phyloP scores from a whole-genome alignment of 352 stramenopile genomes.

The Pythium aphanidermatum region DNA sequence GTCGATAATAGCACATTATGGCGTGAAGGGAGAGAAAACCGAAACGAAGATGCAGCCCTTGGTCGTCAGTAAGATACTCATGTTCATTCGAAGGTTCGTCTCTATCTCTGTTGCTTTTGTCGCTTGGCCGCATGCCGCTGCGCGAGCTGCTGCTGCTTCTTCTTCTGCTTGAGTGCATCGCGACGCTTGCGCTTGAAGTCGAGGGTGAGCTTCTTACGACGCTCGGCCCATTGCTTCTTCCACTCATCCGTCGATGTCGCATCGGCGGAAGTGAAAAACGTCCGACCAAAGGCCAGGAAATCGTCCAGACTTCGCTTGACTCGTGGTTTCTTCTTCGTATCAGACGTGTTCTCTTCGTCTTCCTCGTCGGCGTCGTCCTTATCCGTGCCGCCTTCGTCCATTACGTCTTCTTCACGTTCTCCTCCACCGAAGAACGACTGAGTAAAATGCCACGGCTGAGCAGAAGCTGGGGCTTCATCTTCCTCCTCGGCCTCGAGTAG shows the following conservation, averaged over 20 bases:
- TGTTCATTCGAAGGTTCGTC: too few relatives aligned
- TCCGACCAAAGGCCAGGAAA: conserved; percentile 55
- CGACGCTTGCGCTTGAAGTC: conserved; percentile 81
- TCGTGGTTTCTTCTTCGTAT: conserved; percentile 29
- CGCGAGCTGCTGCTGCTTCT: conserved; percentile 49
- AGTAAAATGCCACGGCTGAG: conserved; percentile 36
- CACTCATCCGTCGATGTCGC: conserved; percentile 12
- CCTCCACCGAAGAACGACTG: conserved; percentile 29
- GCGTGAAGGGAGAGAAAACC: too few relatives aligned
- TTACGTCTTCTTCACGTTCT: conserved; percentile 35
- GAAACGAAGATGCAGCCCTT: too few relatives aligned
- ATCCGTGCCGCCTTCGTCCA: conserved; percentile 27
- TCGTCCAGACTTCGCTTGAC: conserved; percentile 35
- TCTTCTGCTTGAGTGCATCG: conserved; percentile 68
- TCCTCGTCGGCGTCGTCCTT: conserved; percentile 27
- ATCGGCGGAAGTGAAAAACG: conserved; percentile 29
- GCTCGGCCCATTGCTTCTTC: conserved; percentile 39
- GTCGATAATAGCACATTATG: too few relatives aligned
- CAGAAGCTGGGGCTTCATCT: conserved; percentile 1
- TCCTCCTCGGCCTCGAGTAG: conserved; percentile 34
- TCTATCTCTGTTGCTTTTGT: too few relatives aligned
- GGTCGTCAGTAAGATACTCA: too few relatives aligned
- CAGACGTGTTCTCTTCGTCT: conserved; percentile 4
- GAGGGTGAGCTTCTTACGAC: conserved; percentile 65
- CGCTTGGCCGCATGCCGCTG: conserved; percentile 27